Evolutionary conservation across 164 flowering plant species (phyloP).

Genomic region (Brasenia schreberi): DNA sequence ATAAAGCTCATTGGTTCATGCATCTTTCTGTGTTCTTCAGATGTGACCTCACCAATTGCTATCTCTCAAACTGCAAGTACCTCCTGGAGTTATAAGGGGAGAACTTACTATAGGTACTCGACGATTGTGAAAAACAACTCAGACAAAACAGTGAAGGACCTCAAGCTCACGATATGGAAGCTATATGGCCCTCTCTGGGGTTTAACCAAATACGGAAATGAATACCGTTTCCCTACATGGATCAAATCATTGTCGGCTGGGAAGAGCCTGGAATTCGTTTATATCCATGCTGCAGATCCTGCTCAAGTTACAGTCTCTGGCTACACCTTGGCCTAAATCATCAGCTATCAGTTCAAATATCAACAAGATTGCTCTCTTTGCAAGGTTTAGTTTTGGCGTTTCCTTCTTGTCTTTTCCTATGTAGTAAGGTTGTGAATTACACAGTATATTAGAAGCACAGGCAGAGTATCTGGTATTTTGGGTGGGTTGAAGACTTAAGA

Average conservation of each 20-base stretch:
- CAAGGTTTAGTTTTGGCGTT: slow-evolving; percentile 8
- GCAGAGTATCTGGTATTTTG: background rate
- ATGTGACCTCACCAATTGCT: slow-evolving; percentile 23
- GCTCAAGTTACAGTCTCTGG: slow-evolving; percentile 47
- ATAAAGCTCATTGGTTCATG: background rate
- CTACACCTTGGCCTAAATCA: slow-evolving; percentile 34
- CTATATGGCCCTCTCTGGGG: slow-evolving; percentile 92
- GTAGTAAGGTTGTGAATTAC: slow-evolving; percentile 1
- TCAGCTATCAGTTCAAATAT: slow-evolving; percentile 1
- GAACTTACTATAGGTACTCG: slow-evolving; percentile 70
- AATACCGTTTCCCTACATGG: slow-evolving; percentile 59
- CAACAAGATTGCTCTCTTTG: background rate
- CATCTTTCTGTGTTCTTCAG: slow-evolving; percentile 20
- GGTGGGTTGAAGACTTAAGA: background rate
- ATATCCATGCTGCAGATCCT: slow-evolving; percentile 51
- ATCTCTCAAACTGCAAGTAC: slow-evolving; percentile 43
- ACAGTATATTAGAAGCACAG: background rate
- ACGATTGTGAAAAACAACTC: slow-evolving; percentile 62
- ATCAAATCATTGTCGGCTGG: slow-evolving; percentile 43
- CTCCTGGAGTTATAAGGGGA: slow-evolving; percentile 53
- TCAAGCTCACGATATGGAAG: slow-evolving; percentile 48
- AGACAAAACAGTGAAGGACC: slow-evolving; percentile 34
- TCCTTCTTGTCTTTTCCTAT: slow-evolving; percentile 7
- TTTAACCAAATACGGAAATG: slow-evolving; percentile 30
- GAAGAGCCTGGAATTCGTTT: slow-evolving; percentile 67